phyloP scores from a whole-genome alignment of 75 land plant species.

The Cryptomeria japonica region DNA sequence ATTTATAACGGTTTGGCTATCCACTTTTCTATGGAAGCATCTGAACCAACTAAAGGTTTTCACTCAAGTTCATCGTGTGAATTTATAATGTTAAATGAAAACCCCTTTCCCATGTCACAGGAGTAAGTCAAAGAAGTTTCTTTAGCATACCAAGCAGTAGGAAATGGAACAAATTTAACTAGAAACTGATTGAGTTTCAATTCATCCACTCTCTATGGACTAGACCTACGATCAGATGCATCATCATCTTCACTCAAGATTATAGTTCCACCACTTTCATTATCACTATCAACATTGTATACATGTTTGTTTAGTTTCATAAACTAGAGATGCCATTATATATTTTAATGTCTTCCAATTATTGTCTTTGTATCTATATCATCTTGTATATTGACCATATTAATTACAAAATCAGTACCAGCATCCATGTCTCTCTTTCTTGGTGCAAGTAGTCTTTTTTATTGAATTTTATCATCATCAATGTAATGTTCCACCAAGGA shows the following conservation, averaged over 20 bases:
- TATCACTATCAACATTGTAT: no score
- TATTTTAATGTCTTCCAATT: neutral
- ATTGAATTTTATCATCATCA: neutral
- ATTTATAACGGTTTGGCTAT: no score
- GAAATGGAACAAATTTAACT: neutral
- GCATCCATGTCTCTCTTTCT: neutral
- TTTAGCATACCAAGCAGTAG: neutral
- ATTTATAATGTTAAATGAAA: no score
- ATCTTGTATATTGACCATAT: neutral
- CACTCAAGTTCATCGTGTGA: no score
- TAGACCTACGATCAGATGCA: constrained; percentile 1
- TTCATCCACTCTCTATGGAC: neutral
- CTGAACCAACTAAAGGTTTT: neutral
- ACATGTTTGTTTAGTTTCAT: no score
- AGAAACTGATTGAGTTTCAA: neutral
- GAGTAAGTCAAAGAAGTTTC: neutral
- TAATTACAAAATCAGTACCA: neutral
- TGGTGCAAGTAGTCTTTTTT: neutral
- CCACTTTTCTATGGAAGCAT: constrained; percentile 1
- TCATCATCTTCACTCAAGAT: no score
- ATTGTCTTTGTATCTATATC: neutral
- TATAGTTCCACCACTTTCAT: no score
- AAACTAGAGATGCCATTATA: neutral
- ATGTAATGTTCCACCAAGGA: no score
- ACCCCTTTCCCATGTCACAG: no score